Conservation (phyloP, 139 green algal genomes). For the Desmodesmus armatus region DNA sequence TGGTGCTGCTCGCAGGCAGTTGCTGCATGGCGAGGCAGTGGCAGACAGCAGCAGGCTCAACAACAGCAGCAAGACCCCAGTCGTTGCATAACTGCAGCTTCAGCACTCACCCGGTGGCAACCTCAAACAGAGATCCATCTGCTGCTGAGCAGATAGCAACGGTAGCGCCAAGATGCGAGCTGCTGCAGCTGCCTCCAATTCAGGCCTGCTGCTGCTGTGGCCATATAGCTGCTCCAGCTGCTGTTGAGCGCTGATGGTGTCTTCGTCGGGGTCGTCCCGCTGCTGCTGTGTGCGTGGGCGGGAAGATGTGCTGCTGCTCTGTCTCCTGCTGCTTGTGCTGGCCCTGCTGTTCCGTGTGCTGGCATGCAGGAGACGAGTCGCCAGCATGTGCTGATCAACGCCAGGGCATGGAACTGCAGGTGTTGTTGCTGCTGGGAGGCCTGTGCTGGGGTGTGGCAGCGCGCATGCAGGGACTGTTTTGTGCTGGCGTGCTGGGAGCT, state of each 20-base stretch:
- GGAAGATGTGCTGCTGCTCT: background rate
- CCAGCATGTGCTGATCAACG: too few species aligned
- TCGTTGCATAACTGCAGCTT: background rate
- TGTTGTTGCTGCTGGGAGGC: too few species aligned
- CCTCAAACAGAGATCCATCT: conserved; percentile 29
- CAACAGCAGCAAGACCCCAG: too few species aligned
- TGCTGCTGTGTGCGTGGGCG: background rate
- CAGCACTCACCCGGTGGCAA: conserved; percentile 24
- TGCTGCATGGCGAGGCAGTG: background rate
- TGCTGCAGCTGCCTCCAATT: background rate
- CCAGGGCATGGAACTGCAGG: too few species aligned
- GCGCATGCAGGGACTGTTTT: too few species aligned
- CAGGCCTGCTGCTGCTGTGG: background rate
- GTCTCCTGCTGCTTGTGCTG: background rate
- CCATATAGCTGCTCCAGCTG: conserved; percentile 18
- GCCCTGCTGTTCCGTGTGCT: too few species aligned
- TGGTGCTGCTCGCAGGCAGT: background rate
- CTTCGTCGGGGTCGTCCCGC: conserved; percentile 16
- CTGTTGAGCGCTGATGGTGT: conserved; percentile 7
- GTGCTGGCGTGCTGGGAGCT: too few species aligned
- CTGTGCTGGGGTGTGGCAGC: too few species aligned
- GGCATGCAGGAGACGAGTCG: too few species aligned
- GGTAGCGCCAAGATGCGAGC: conserved; percentile 24
- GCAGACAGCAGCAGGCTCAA: too few species aligned
- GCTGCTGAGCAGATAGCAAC: conserved; percentile 21